Percentiles rank a stretch among this genome's conserved stretches.
These are phyloP conservation scores for Pseudonitzschia multistriata DNA, from an alignment of 108 stramenopile species.

Conservation along the genomic window DNA sequence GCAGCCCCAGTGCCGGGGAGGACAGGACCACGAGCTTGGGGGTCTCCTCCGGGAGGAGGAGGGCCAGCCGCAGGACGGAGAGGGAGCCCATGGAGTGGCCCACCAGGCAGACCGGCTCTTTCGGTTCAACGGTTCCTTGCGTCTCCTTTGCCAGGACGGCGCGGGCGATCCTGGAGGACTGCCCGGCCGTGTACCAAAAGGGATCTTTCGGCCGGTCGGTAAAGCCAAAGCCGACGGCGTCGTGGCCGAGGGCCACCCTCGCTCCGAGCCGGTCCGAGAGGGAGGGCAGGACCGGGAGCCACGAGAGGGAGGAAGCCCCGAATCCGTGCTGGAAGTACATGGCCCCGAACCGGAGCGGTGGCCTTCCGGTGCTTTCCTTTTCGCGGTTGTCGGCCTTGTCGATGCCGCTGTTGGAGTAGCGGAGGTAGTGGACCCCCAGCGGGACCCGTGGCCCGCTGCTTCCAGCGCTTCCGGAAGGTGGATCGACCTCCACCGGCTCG, in stretches of 20 bases:
- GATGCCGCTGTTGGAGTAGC: conserved; percentile 11
- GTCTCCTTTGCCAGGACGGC: conserved; percentile 33
- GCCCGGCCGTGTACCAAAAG: conserved; percentile 35
- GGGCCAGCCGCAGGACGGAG: conserved; percentile 63
- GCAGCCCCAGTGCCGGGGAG: conserved; percentile 62
- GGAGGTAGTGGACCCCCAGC: conserved; percentile 57
- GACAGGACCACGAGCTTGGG: conserved; percentile 56
- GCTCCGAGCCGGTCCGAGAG: conserved; percentile 47
- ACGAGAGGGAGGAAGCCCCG: conserved; percentile 78
- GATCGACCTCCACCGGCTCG: conserved; percentile 10
- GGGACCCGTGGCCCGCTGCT: neutral
- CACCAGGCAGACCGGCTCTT: conserved; percentile 43
- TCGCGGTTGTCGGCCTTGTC: neutral
- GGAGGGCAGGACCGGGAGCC: conserved; percentile 50
- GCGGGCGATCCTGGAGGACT: conserved; percentile 44
- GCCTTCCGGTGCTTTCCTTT: neutral
- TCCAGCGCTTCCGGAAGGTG: too few species aligned
- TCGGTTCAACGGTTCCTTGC: neutral
- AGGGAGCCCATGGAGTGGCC: conserved; percentile 81
- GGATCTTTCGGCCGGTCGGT: conserved; percentile 66
- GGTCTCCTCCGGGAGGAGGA: conserved; percentile 31
- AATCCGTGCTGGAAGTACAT: conserved; percentile 82
- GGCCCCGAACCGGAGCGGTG: conserved; percentile 26
- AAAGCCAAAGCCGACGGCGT: conserved; percentile 83
- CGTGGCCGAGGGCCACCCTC: conserved; percentile 60